Percentiles rank a stretch among this genome's conserved stretches.
These are phyloP conservation scores for Cubamyces sp. DNA, from an alignment of 768 basidiomycete species.

Conservation along the genomic window DNA sequence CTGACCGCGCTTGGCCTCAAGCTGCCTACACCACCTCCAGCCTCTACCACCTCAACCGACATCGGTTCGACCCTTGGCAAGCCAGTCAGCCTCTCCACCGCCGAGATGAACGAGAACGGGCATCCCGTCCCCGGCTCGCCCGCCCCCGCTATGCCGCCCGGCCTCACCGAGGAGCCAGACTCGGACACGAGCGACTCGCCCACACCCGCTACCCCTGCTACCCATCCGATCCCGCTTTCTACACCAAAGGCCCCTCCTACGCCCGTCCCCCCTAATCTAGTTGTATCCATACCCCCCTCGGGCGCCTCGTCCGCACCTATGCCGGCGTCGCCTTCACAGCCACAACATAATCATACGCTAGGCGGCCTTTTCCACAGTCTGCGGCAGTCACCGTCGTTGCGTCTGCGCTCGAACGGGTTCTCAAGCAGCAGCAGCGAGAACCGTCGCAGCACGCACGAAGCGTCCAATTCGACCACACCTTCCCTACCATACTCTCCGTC, in stretches of 20 bases:
- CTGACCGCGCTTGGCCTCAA: conserved; percentile 69
- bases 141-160: conserved; percentile 38
- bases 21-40: conserved; percentile 30
- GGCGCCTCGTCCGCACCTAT: conserved; percentile 26
- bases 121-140: conserved; percentile 25
- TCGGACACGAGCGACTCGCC: conserved; percentile 29
- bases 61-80: conserved; percentile 20
- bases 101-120: conserved; percentile 17
- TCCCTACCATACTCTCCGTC: conserved; percentile 21
- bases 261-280: conserved; percentile 17
- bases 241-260: conserved; percentile 25
- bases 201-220: conserved; percentile 32
- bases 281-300: conserved; percentile 19
- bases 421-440: conserved; percentile 22
- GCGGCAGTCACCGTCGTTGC: conserved; percentile 32
- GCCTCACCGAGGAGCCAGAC: conserved; percentile 37
- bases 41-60: conserved; percentile 18
- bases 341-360: conserved; percentile 13
- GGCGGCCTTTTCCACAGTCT: conserved; percentile 33
- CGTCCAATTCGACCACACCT: conserved; percentile 34
- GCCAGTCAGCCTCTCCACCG: conserved; percentile 22
- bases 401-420: conserved; percentile 29
- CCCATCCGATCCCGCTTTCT: conserved; percentile 25
- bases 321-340: conserved; percentile 26
- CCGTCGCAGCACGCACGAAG: conserved; percentile 28